Evolutionary conservation across 768 basidiomycete genomes (phyloP).

Genomic region (Psilocybe tampanensis): DNA sequence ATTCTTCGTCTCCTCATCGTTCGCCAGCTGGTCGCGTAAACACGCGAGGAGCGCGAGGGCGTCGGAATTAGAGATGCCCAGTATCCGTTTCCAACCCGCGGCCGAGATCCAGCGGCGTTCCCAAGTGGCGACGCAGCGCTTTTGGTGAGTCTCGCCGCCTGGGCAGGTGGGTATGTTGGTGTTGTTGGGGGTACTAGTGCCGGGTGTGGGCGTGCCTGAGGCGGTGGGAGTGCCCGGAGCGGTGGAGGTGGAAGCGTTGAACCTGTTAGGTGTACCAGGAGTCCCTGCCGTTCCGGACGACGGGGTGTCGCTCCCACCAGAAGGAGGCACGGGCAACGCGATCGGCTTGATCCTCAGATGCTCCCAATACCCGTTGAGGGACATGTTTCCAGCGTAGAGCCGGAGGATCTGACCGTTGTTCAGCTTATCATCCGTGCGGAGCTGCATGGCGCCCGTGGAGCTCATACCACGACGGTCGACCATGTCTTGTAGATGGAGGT

Average conservation of each 20-base stretch:
- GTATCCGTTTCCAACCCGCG: slow-evolving; percentile 32
- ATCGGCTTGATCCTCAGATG: slow-evolving; percentile 30
- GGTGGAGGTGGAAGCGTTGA: too few relatives aligned
- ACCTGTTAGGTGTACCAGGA: too few relatives aligned
- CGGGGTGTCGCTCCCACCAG: not conserved
- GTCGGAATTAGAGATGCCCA: slow-evolving; percentile 33
- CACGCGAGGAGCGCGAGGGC: slow-evolving; percentile 31
- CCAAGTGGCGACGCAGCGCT: slow-evolving; percentile 33
- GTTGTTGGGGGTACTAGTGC: not conserved
- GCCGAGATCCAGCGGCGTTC: slow-evolving; percentile 34
- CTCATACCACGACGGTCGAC: slow-evolving; percentile 28
- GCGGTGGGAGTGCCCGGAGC: not conserved
- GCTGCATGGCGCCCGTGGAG: slow-evolving; percentile 29
- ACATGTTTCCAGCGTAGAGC: slow-evolving; percentile 37
- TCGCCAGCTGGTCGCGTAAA: slow-evolving; percentile 33
- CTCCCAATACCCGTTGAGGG: slow-evolving; percentile 39
- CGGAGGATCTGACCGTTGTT: slow-evolving; percentile 37
- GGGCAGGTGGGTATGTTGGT: not conserved
- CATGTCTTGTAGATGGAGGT: slow-evolving; percentile 37
- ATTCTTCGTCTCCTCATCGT: slow-evolving; percentile 33
- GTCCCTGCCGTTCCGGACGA: too few relatives aligned
- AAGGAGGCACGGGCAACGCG: slow-evolving; percentile 18
- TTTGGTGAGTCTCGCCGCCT: slow-evolving; percentile 19
- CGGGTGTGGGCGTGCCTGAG: not conserved
- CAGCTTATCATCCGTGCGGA: slow-evolving; percentile 38